A percentile compares a stretch with the other conserved stretches of the same genome.
These are phyloP conservation scores for Boletus austroedulis DNA, from an alignment of 1,284 basidiomycete genomes.

Conservation along the genomic window DNA sequence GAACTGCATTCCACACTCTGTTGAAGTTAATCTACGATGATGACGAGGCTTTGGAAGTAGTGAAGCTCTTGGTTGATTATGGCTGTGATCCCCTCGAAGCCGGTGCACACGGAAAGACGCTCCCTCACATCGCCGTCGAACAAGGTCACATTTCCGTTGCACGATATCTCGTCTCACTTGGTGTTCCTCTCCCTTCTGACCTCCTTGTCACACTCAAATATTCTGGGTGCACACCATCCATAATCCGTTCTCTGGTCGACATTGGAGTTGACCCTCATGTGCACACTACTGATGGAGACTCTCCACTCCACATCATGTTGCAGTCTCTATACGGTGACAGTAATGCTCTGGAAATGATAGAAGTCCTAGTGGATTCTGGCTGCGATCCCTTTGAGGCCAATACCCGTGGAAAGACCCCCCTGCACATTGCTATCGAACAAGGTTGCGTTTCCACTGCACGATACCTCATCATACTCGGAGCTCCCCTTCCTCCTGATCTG, in stretches of 20 bases:
- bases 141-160: background rate
- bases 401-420: background rate
- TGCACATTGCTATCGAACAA: background rate
- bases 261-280: background rate
- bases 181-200: background rate
- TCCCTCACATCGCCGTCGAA: background rate
- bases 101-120: background rate
- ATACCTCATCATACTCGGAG: background rate
- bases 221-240: background rate
- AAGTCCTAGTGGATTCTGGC: background rate
- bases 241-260: background rate
- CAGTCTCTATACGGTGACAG: too few species aligned
- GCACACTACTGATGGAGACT: background rate
- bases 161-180: background rate
- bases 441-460: background rate
- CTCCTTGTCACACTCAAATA: background rate
- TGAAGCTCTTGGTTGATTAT: background rate
- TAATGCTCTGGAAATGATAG: too few species aligned
- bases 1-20: background rate
- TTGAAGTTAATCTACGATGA: background rate
- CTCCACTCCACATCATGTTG: background rate
- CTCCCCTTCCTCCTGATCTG: too few species aligned
- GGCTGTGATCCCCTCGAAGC: background rate
- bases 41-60: background rate
- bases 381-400: background rate